These are phyloP conservation scores for Phytophthora ramorum DNA, from an alignment of 352 stramenopile species.

Conservation along the genomic window DNA sequence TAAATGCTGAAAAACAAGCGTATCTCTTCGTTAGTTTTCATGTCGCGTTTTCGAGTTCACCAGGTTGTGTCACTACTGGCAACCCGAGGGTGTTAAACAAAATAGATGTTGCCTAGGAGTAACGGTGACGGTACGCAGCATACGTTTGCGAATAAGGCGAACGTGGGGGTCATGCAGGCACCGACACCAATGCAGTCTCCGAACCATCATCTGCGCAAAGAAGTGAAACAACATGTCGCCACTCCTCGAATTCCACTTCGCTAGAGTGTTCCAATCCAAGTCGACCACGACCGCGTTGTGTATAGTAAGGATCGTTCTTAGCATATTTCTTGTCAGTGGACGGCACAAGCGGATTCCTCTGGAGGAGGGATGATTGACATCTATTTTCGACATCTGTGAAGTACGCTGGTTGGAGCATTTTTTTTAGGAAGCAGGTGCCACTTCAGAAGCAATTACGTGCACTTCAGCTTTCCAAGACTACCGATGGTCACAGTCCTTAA, in stretches of 20 bases:
- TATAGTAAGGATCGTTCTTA: no score
- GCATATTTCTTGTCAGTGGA: no score
- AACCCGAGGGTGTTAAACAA: not conserved
- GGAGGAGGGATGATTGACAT: no score
- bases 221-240: slow-evolving; percentile 89
- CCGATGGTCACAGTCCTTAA: no score
- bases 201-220: slow-evolving; percentile 94
- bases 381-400: no score
- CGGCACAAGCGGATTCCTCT: no score
- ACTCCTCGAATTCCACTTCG: slow-evolving; percentile 95
- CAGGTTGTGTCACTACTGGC: slow-evolving; percentile 9
- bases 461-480: no score
- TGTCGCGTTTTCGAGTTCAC: slow-evolving; percentile 7
- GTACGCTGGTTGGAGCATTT: no score
- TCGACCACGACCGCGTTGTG: slow-evolving; percentile 91
- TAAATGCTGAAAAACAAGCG: slow-evolving; percentile 1
- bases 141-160: slow-evolving; percentile 80
- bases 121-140: slow-evolving; percentile 29
- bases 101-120: slow-evolving; percentile 11
- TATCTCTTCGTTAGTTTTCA: slow-evolving; percentile 2
- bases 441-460: no score
- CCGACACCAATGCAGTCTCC: slow-evolving; percentile 75
- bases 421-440: no score
- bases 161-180: slow-evolving; percentile 54
- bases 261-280: slow-evolving; percentile 95